A percentile compares a stretch with the other conserved stretches of the same genome.
Evolutionary conservation across 2,329 filamentous ascomycete species (phyloP).

Genomic region (Blastomyces emzantsi): DNA sequence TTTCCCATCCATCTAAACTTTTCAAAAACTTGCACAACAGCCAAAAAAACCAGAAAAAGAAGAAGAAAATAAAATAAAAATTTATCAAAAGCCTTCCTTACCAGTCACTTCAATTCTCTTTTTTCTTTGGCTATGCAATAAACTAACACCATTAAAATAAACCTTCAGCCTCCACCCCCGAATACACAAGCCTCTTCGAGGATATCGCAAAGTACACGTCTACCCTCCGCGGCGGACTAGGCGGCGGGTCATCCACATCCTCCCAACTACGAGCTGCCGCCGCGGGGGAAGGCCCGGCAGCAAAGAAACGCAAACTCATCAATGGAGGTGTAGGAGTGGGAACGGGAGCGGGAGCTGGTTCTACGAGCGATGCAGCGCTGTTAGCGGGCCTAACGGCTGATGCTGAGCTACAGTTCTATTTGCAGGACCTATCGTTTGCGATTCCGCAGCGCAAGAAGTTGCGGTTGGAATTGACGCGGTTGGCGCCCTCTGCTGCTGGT

Average conservation of each 20-base stretch:
- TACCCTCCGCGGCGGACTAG: conserved; percentile 25
- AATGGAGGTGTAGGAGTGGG: conserved; percentile 23
- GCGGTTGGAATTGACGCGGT: conserved; percentile 47
- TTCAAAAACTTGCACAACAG: background rate
- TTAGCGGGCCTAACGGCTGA: conserved; percentile 28
- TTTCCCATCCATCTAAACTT: conserved; percentile 10
- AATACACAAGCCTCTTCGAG: conserved; percentile 37
- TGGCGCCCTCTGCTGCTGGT: conserved; percentile 13
- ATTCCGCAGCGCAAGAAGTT: conserved; percentile 57
- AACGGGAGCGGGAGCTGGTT: conserved; percentile 13
- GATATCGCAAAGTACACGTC: conserved; percentile 42
- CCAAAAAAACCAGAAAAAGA: background rate
- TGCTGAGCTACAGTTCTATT: conserved; percentile 35
- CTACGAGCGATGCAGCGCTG: conserved; percentile 22
- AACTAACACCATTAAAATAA: conserved; percentile 7
- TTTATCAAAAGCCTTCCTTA: background rate
- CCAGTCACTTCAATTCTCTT: background rate
- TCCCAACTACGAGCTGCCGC: conserved; percentile 9
- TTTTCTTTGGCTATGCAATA: background rate
- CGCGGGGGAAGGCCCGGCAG: conserved; percentile 27
- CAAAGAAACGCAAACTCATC: conserved; percentile 44
- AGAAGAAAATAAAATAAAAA: background rate
- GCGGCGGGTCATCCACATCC: background rate
- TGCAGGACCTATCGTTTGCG: conserved; percentile 51
- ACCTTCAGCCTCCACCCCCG: conserved; percentile 28